Conservation (phyloP, 306 rosid species). For the Gleditsia sinensis region DNA sequence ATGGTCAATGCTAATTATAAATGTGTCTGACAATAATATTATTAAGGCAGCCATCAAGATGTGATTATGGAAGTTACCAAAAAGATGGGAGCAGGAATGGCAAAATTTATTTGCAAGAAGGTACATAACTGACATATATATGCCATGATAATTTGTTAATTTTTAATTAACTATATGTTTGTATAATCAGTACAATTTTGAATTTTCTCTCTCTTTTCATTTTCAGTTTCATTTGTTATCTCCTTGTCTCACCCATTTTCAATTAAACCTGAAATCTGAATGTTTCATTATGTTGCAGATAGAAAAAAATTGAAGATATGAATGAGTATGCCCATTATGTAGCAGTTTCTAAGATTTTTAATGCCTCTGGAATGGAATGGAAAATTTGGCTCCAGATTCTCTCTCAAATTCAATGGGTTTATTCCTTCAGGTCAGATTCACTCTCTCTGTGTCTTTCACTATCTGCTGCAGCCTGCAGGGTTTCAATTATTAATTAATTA, state of each 20-base stretch:
- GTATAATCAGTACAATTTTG: too few relatives aligned
- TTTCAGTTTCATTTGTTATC: too few relatives aligned
- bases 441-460: too few relatives aligned
- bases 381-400: conserved; percentile 47
- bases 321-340: conserved; percentile 71
- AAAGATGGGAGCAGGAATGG: conserved; percentile 76
- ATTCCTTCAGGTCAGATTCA: conserved; percentile 67
- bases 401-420: conserved; percentile 73
- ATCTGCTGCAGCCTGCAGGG: too few relatives aligned
- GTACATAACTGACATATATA: neutral
- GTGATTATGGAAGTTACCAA: conserved; percentile 63
- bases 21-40: neutral
- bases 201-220: too few relatives aligned
- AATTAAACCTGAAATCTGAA: too few relatives aligned
- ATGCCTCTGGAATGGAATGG: conserved; percentile 58
- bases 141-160: neutral
- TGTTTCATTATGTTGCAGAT: conserved; percentile 50
- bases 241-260: too few relatives aligned
- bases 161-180: too few relatives aligned
- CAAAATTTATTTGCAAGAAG: conserved; percentile 68
- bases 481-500: too few relatives aligned
- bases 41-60: conserved; percentile 64
- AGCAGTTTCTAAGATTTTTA: conserved; percentile 70
- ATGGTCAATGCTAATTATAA: too few relatives aligned
- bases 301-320: conserved; percentile 59